phyloP scores from a whole-genome alignment of 108 stramenopile genomes.

The Skeletonema costatum region DNA sequence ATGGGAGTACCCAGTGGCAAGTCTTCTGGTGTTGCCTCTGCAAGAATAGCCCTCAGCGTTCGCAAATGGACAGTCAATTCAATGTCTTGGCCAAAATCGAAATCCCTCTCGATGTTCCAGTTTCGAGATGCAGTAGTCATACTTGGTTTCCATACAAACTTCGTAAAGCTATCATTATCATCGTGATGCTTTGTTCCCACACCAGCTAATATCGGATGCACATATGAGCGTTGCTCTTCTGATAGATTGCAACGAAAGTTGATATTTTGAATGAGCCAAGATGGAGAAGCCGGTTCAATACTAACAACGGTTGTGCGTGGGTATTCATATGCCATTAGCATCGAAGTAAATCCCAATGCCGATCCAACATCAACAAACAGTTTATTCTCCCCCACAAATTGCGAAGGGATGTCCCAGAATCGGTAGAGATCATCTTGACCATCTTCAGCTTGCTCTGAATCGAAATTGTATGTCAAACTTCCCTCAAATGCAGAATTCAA shows the following conservation, averaged over 20 bases:
- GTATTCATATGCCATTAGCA: slow-evolving; percentile 61
- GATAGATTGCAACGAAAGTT: slow-evolving; percentile 74
- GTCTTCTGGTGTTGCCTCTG: slow-evolving; percentile 66
- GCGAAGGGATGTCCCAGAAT: slow-evolving; percentile 48
- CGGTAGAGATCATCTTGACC: slow-evolving; percentile 42
- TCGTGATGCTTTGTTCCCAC: slow-evolving; percentile 72
- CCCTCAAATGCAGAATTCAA: slow-evolving; percentile 53
- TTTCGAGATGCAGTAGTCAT: slow-evolving; percentile 67
- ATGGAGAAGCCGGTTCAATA: slow-evolving; percentile 79
- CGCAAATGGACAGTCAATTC: slow-evolving; percentile 70
- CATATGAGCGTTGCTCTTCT: slow-evolving; percentile 49
- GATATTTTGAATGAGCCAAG: slow-evolving; percentile 79
- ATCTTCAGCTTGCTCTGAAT: slow-evolving; percentile 43
- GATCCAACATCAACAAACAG: slow-evolving; percentile 82
- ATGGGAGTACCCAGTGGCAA: slow-evolving; percentile 56
- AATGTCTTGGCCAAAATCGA: slow-evolving; percentile 43
- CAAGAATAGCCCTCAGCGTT: slow-evolving; percentile 59
- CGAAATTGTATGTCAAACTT: slow-evolving; percentile 46
- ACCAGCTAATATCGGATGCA: slow-evolving; percentile 62
- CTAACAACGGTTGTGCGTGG: slow-evolving; percentile 71
- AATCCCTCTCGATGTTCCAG: slow-evolving; percentile 68
- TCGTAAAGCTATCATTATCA: slow-evolving; percentile 70
- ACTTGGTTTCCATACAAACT: slow-evolving; percentile 73
- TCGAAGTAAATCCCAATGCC: slow-evolving; percentile 68
- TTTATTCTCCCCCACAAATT: slow-evolving; percentile 62